Base-by-base conservation (phyloP, 768 basidiomycete genomes). In the Cystofilobasidium capitatum region DNA sequence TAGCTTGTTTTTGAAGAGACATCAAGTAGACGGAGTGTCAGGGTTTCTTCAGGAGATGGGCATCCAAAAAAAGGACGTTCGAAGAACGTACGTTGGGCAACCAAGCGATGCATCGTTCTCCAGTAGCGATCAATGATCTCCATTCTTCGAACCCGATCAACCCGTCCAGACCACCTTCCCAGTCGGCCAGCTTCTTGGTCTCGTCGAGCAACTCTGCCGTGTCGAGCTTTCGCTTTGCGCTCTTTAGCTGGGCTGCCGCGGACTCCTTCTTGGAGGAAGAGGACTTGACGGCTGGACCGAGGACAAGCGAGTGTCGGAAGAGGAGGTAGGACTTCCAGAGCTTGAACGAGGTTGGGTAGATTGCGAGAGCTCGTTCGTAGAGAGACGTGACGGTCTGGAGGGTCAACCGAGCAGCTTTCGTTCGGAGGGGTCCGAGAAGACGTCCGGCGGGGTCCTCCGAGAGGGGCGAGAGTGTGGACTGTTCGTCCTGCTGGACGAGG, bases 111-210 rank as follows among this genome's bases (percentile, higher is more conserved):
- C 90, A 89, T 69, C 96, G 84, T 75, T 99, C 96, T 75, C 91
- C 94, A 0, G 85, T 83, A 12, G 91, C 88, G 22, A 94, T 82
- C 16, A 99, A 82, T 20, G 85, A 79, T 74, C 84, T 90, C 96
- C 96, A 99, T 77, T 99, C 96, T 71, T 89, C 86, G 86, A 87
- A 96, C 7, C 94, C 96, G n/a, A 96, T 82, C 8, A 92, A 80
- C 2, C 87, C 85, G 74, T 98, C 89, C 59, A 98, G 78, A 22
- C 88, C 87, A 8, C 84, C 86, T 58, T 89, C 85, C 91, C 93
- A 98, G 71, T 87, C 81, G 74, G 90, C 86, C 3, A 22, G 39
- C 26, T 49, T 24, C 31, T 49, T 24, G 58, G 40, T 59, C 57
- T 88, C 75, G 69, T 88, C 86, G 70, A 69, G 59, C 24, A 69